Conservation (phyloP, 371 early-diverging fungal species). For the Syncephalastrum monosporum region DNA sequence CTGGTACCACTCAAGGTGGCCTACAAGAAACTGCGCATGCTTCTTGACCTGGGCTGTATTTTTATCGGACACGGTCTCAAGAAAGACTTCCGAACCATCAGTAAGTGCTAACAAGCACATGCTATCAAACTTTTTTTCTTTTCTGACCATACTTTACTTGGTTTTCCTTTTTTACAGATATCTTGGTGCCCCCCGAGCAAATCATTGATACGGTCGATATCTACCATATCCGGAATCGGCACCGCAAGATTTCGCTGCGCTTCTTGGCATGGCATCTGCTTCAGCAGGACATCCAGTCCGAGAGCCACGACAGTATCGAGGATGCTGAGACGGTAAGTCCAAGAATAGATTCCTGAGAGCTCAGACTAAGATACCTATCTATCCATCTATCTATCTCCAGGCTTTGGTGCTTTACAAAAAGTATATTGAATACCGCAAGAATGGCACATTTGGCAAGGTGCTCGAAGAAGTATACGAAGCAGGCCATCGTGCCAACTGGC, state of each 20-base stretch:
- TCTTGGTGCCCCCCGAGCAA: conserved; percentile 83
- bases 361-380: background rate
- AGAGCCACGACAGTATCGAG: conserved; percentile 91
- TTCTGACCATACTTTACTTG: background rate
- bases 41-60: conserved; percentile 86
- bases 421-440: conserved; percentile 62
- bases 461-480: conserved; percentile 84
- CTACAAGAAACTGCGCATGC: conserved; percentile 83
- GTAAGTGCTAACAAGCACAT: conserved; percentile 33
- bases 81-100: conserved; percentile 92
- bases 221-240: conserved; percentile 77
- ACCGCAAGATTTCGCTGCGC: conserved; percentile 81
- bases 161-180: conserved; percentile 46
- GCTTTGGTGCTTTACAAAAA: conserved; percentile 82
- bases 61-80: conserved; percentile 94
- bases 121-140: conserved; percentile 1
- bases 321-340: conserved; percentile 80
- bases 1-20: conserved; percentile 87
- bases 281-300: conserved; percentile 80
- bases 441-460: conserved; percentile 69
- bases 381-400: conserved; percentile 23
- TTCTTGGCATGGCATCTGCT: conserved; percentile 93
- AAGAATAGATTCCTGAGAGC: background rate
- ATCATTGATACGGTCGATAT: conserved; percentile 92
- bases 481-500: conserved; percentile 69